Base-by-base conservation (phyloP, 2,329 filamentous ascomycete genomes). In the Mycosphaerella sp. region DNA sequence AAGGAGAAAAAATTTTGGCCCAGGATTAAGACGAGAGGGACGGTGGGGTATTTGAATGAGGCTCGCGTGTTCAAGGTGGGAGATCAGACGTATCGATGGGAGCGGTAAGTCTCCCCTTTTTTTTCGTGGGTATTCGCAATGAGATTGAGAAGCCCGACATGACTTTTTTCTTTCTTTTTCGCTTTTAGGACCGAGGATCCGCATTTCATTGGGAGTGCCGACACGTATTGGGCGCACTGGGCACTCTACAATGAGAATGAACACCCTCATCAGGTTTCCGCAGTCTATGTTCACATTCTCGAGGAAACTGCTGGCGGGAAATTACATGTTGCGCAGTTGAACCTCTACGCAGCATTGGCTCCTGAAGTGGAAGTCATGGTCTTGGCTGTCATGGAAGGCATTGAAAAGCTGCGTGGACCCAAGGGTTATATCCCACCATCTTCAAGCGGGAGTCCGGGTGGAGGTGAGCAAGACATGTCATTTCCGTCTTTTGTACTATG, bases 321-420 rank as follows among this genome's bases (percentile, higher is more conserved):
- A 32, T 6, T 45, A 8, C 48, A 36, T 11, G 48, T 45, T 14
- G 48, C 42, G 21, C 48, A 51, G 17, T 6, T 51, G 14, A 51
- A 51, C 14, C 41, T 45, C 17, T 51, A 45, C 26, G n/a, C 10
- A 31, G 21, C 42, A 3, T 14, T 39, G n/a, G 41, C 34, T 4
- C 41, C 48, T 12, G 21, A 36, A 11, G 41, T 26, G 34, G 42
- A 45, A 12, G 14, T 29, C 21, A 45, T 39, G 34, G 48, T 31
- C n/a, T 34, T 51, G 11, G 48, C 48, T 38, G 34, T 51, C 21
- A 45, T 51, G 42, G 14, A 36, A 21, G 42, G 41, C 17, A 32
- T 51, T 21, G 41, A 51, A 36, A 45, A 29, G 9, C 21, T n/a
- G 21, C 48, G 42, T 6, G 48, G 41, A 36, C 41, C 42, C 11